Base-by-base conservation (phyloP, 306 rosid genomes). In the Trifolium fragiferum region DNA sequence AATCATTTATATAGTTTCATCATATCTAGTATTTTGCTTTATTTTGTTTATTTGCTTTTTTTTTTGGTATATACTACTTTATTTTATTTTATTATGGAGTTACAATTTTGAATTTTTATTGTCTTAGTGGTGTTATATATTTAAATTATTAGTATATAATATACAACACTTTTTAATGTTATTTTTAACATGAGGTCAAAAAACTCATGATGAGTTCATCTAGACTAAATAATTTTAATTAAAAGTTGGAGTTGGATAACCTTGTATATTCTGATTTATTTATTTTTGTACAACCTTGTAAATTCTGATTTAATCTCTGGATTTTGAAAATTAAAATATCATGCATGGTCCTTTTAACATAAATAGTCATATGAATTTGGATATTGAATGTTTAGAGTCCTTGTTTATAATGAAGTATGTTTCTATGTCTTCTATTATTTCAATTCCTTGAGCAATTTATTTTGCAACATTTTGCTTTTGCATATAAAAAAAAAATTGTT, bases 381-480 rank as follows among this genome's bases (percentile, higher is more conserved):
- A 49, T n/a, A n/a, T 49, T 49, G 3, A 49, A 49, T 47, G 1
- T 14, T 15, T 47, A 4, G 18, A 47, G 19, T 14, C 8, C 7
- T 47, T 13, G 7, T 47, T 15, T 47, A 16, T 47, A 13, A 2
- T 11, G 6, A 41, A 41, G 4, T 25, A 11, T 43, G 46, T 43
- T 13, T 44, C 12, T 3, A 44, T 50, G 7, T 50, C 10, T 18
- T n/a, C 16, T 50, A 7, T 50, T 2, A n/a, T 50, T 50, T 54
- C 55, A 40, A 40, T 58, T 57, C 68, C 51, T 66, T 76, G 27
- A 25, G 8, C 7, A n/a, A 44, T 18, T 67, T 67, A 67, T 67
- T 40, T 66, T 16, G 4, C 43, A 25, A 62, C 32, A 47, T 27
- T n/a, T n/a, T n/a, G n/a, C n/a, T n/a, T n/a, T n/a, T n/a, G n/a